These are phyloP conservation scores for Aureobasidium pullulans DNA, from an alignment of 2,329 filamentous ascomycete species.

Conservation along the genomic window DNA sequence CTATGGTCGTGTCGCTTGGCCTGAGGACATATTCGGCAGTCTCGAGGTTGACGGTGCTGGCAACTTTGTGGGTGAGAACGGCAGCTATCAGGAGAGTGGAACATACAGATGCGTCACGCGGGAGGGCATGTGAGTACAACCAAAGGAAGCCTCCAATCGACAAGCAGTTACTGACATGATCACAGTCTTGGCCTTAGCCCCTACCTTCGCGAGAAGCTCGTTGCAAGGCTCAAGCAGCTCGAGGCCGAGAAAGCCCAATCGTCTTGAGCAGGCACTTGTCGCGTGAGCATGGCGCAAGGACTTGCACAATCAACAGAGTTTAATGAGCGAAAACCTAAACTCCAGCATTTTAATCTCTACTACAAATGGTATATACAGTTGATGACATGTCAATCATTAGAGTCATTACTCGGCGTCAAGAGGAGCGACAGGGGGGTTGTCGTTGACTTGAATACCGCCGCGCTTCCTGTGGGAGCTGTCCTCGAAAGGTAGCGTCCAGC, in stretches of 20 bases:
- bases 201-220: conserved; percentile 27
- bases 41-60: conserved; percentile 54
- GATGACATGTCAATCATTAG: background rate
- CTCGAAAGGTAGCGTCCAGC: conserved; percentile 76
- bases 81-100: conserved; percentile 53
- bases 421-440: conserved; percentile 65
- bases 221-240: conserved; percentile 27
- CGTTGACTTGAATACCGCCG: conserved; percentile 80
- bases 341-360: background rate
- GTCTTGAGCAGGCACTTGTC: background rate
- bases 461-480: conserved; percentile 80
- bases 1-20: conserved; percentile 56
- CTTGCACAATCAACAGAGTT: too few species aligned
- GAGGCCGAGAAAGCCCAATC: background rate
- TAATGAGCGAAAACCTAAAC: too few species aligned
- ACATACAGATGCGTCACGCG: conserved; percentile 56
- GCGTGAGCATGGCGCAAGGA: too few species aligned
- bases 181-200: conserved; percentile 25
- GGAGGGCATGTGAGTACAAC: conserved; percentile 48
- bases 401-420: conserved; percentile 63
- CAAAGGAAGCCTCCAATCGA: too few species aligned
- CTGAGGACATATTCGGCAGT: conserved; percentile 60
- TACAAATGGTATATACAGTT: background rate
- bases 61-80: conserved; percentile 48
- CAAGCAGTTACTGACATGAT: conserved; percentile 4